Evolutionary conservation across 2,329 filamentous ascomycete genomes (phyloP).

Genomic region (Calonectria pseudoturangicola): DNA sequence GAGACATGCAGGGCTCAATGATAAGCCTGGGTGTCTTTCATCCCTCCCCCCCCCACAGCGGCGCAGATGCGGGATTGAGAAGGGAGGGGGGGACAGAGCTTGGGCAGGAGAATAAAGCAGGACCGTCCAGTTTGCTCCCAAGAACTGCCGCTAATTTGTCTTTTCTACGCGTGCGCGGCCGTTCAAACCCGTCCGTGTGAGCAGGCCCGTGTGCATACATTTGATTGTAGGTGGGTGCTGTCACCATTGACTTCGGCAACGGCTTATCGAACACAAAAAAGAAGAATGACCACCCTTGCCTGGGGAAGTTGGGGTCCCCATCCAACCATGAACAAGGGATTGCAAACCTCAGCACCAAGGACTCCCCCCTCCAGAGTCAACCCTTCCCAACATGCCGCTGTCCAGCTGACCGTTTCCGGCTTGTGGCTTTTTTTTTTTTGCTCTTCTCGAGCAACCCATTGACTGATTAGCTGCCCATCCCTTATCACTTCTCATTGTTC

Average conservation of each 20-base stretch:
- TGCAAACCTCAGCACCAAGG: conserved; percentile 3
- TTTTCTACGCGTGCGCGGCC: neutral
- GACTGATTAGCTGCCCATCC: neutral
- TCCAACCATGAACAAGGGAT: conserved; percentile 27
- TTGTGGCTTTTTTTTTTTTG: conserved; percentile 15
- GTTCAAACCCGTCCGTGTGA: neutral
- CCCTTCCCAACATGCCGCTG: conserved; percentile 11
- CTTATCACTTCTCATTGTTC: neutral
- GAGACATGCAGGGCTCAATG: conserved; percentile 41
- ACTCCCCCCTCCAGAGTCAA: neutral
- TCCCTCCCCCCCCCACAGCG: conserved; percentile 13
- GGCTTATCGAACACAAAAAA: neutral
- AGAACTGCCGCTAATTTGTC: neutral
- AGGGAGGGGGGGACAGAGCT: neutral
- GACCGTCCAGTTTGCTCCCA: neutral
- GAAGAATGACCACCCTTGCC: neutral
- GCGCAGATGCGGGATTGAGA: conserved; percentile 3
- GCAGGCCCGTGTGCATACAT: conserved; percentile 2
- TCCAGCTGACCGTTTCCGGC: conserved; percentile 9
- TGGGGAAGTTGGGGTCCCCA: conserved; percentile 11
- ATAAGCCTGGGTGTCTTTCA: conserved; percentile 39
- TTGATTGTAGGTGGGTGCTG: neutral
- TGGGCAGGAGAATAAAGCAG: neutral
- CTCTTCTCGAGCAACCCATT: neutral
- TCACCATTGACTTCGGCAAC: neutral